Evolutionary conservation across 257 asterid genomes (phyloP).

Genomic region (Fraxinus anomala): DNA sequence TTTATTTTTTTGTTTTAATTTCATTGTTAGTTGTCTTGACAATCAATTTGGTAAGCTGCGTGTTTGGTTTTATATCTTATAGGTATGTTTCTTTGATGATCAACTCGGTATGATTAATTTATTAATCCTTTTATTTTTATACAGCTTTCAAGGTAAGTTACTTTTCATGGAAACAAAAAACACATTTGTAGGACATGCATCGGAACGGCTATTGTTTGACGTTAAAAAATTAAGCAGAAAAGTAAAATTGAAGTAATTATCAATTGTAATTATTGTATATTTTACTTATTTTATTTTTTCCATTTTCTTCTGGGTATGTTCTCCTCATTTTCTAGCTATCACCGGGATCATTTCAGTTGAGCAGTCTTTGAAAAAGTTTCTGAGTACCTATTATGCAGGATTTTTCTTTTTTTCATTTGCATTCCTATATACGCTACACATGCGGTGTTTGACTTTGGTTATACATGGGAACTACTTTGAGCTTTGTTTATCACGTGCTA

Average conservation of each 20-base stretch:
- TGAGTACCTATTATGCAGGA: not conserved
- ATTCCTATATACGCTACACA: not conserved
- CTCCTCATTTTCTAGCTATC: not conserved
- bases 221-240: not conserved
- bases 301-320: not conserved
- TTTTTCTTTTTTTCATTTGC: not conserved
- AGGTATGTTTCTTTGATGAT: not conserved
- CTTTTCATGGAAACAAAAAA: not conserved
- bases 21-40: not conserved
- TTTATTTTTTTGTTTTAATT: not conserved
- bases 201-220: not conserved
- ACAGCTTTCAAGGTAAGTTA: not conserved
- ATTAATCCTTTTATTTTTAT: not conserved
- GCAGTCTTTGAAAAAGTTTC: not conserved
- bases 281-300: not conserved
- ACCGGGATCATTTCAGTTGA: not conserved
- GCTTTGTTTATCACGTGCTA: not conserved
- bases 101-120: not conserved
- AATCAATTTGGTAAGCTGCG: not conserved
- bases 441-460: not conserved
- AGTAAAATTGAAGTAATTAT: not conserved
- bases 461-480: slow-evolving; percentile 1
- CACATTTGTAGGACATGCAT: not conserved
- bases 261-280: not conserved
- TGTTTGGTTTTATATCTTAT: not conserved